phyloP scores from a whole-genome alignment of 768 basidiomycete species.

The Naganishia onofrii region DNA sequence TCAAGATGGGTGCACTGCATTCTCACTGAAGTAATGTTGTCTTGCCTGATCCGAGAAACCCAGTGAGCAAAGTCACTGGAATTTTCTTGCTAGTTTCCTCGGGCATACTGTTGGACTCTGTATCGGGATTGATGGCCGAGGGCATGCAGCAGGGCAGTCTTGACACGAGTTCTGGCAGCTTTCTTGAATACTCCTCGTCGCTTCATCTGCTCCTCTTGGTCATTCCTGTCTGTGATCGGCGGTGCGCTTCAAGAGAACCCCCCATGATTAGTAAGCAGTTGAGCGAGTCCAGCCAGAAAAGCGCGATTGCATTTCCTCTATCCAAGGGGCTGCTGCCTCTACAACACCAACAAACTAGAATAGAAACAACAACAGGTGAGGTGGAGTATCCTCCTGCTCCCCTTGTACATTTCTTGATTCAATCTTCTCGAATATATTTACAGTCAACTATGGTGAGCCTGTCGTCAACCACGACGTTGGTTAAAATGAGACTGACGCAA shows the following conservation, averaged over 20 bases:
- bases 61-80: conserved; percentile 89
- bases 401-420: neutral
- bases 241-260: neutral
- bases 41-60: conserved; percentile 87
- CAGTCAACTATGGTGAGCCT: neutral
- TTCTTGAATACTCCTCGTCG: no score
- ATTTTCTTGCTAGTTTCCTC: conserved; percentile 46
- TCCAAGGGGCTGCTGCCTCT: neutral
- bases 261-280: no score
- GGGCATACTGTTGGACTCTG: neutral
- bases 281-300: neutral
- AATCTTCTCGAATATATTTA: neutral
- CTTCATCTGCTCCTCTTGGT: neutral
- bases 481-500: neutral
- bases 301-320: neutral
- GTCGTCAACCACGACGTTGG: no score
- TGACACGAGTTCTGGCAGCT: no score
- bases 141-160: no score
- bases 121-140: no score
- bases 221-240: neutral
- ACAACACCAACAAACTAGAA: neutral
- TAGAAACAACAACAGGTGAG: neutral
- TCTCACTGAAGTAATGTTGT: conserved; percentile 79
- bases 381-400: no score
- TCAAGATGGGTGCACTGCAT: neutral